A percentile compares a stretch with the other conserved stretches of the same genome.
Conservation (phyloP, 371 early-diverging fungal genomes). For the Mortierella sp. region DNA sequence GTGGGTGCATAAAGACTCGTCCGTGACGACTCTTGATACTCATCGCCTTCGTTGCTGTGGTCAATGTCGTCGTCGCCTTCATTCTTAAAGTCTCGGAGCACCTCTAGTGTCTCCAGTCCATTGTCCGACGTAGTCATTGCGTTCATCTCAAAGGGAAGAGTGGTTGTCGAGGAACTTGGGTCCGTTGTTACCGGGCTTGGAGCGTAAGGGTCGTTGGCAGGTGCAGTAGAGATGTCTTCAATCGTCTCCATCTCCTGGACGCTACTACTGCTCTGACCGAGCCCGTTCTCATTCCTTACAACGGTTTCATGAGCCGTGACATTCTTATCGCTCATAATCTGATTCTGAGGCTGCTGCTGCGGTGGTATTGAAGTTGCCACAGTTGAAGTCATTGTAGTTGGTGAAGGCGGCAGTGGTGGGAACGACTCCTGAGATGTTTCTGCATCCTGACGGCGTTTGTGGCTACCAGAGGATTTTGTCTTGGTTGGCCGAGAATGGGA, state of each 20-base stretch:
- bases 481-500: background rate
- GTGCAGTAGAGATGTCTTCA: too few species aligned
- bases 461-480: background rate
- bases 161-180: too few species aligned
- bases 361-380: background rate
- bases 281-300: too few species aligned
- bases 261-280: too few species aligned
- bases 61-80: background rate
- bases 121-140: too few species aligned
- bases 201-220: too few species aligned
- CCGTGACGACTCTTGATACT: background rate
- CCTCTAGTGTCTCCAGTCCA: too few species aligned
- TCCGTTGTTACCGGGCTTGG: too few species aligned
- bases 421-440: background rate
- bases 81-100: background rate
- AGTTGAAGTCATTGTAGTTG: background rate
- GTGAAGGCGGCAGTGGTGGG: background rate
- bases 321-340: too few species aligned
- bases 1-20: constrained; percentile 11
- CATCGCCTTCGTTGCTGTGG: background rate
- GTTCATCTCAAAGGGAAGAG: too few species aligned
- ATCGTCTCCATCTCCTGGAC: too few species aligned
- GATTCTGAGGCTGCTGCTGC: background rate
- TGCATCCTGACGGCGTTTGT: constrained; percentile 14
- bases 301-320: too few species aligned